Evolutionary conservation across 2,329 filamentous ascomycete genomes (phyloP).

Genomic region (Domatiomyces catenatus): DNA sequence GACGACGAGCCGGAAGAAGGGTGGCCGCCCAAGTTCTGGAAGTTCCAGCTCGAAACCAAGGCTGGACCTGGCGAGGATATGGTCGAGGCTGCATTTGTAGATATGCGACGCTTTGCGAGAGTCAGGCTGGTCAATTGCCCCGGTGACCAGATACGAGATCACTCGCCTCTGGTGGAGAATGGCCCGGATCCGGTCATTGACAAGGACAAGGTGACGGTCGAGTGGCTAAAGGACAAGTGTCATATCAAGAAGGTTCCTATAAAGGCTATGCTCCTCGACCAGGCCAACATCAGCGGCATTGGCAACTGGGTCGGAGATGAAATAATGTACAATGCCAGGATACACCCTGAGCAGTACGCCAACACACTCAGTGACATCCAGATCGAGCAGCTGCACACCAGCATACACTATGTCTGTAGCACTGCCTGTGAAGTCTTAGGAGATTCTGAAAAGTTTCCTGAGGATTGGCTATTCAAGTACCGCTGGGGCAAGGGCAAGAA

Average conservation of each 20-base stretch:
- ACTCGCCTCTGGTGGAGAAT: conserved; percentile 73
- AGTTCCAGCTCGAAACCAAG: conserved; percentile 60
- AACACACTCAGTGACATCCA: conserved; percentile 62
- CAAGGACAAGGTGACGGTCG: conserved; percentile 56
- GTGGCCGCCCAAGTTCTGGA: conserved; percentile 86
- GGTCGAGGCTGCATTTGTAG: conserved; percentile 64
- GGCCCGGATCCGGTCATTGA: conserved; percentile 87
- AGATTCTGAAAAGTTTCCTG: conserved; percentile 70
- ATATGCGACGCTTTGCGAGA: conserved; percentile 62
- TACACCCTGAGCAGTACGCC: conserved; percentile 88
- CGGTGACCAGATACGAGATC: conserved; percentile 57
- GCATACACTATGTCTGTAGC: conserved; percentile 64
- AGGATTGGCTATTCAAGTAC: conserved; percentile 75
- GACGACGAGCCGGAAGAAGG: conserved; percentile 35
- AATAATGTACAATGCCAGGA: conserved; percentile 69
- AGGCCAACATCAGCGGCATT: conserved; percentile 76
- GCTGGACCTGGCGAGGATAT: conserved; percentile 36
- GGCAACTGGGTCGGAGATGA: conserved; percentile 98
- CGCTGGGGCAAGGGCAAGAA: conserved; percentile 85
- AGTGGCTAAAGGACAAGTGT: conserved; percentile 60
- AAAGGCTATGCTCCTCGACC: conserved; percentile 77
- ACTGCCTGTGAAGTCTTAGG: conserved; percentile 63
- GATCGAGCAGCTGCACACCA: conserved; percentile 53
- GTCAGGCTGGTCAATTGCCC: conserved; percentile 70
- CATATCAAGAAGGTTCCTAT: conserved; percentile 65